Evolutionary conservation across 2,329 filamentous ascomycete genomes (phyloP).

Genomic region (Emergomyces orientalis): DNA sequence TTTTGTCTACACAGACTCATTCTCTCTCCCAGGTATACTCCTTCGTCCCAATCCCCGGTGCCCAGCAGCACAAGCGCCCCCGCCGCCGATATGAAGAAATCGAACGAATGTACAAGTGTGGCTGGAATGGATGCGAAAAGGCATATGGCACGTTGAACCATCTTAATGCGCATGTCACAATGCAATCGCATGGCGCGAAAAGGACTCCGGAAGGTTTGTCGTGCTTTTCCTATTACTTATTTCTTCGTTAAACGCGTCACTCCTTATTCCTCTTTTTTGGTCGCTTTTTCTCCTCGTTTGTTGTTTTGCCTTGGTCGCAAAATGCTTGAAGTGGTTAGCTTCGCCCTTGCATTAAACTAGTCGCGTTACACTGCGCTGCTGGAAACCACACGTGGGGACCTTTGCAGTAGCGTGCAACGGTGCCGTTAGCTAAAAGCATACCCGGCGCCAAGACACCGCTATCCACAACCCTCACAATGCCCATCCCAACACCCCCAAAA

Average conservation of each 20-base stretch:
- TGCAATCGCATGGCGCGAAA: conserved; percentile 94
- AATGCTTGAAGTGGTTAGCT: conserved; percentile 33
- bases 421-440: conserved; percentile 38
- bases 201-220: conserved; percentile 89
- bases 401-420: conserved; percentile 43
- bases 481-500: conserved; percentile 6
- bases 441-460: conserved; percentile 18
- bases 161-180: conserved; percentile 94
- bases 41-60: conserved; percentile 92
- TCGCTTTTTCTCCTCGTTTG: conserved; percentile 7
- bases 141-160: conserved; percentile 97
- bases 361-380: conserved; percentile 41
- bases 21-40: conserved; percentile 76
- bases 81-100: conserved; percentile 94
- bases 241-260: neutral
- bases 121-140: conserved; percentile 97
- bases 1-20: conserved; percentile 40
- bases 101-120: conserved; percentile 99
- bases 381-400: conserved; percentile 26
- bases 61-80: conserved; percentile 93
- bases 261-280: conserved; percentile 8
- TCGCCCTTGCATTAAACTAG: conserved; percentile 31
- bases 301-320: conserved; percentile 23
- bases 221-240: conserved; percentile 8
- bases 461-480: neutral